Evolutionary conservation across 1,284 basidiomycete species (phyloP).

Genomic region (Malassezia nana): DNA sequence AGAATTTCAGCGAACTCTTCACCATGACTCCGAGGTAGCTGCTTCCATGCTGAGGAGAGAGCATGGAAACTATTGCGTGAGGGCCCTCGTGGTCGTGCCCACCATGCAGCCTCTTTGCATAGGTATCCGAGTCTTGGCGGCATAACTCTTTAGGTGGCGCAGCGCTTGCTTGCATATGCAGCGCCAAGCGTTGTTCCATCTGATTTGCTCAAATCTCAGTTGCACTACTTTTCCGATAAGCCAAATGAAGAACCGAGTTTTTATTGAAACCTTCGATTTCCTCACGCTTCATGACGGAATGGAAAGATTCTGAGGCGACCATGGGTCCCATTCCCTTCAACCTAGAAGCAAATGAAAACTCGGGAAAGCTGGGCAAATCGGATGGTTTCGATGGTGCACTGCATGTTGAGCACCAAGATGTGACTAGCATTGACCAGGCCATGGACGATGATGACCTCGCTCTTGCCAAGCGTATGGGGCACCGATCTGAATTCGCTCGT

Average conservation of each 20-base stretch:
- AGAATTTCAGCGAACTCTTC: slow-evolving; percentile 1
- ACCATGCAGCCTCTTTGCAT: not conserved
- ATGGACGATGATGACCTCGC: slow-evolving; percentile 38
- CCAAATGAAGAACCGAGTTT: not conserved
- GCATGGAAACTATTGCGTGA: not conserved
- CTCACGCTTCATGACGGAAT: not conserved
- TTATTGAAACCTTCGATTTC: not conserved
- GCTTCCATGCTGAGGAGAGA: not conserved
- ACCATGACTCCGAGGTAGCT: not conserved
- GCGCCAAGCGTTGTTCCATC: not conserved
- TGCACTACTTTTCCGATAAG: not conserved
- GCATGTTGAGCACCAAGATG: slow-evolving; percentile 8
- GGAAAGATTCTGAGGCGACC: not conserved
- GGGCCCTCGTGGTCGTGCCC: not conserved
- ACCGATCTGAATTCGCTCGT: slow-evolving; percentile 44
- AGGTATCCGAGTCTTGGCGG: not conserved
- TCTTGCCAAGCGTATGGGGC: slow-evolving; percentile 36
- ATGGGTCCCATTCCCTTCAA: not conserved
- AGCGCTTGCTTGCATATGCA: not conserved
- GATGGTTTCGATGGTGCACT: not conserved
- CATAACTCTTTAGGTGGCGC: not conserved
- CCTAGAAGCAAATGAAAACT: not conserved
- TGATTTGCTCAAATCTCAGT: not conserved
- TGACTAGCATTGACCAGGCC: slow-evolving; percentile 1
- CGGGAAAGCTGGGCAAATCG: not conserved